Conservation (phyloP, 495 filamentous ascomycete genomes). For the Penicillium paradoxum region DNA sequence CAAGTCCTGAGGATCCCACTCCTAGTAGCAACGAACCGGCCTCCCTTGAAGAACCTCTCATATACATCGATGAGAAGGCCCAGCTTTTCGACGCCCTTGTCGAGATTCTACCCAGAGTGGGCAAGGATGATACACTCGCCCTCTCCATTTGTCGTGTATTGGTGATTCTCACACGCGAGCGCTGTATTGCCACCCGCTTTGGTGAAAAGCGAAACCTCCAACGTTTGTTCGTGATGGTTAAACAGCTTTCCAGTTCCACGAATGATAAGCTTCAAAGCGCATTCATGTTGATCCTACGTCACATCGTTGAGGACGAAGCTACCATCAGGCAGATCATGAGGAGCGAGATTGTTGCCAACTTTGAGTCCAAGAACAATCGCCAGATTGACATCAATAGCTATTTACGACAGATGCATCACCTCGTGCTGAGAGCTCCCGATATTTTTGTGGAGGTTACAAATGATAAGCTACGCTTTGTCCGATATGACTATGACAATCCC, state of each 20-base stretch:
- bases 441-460: slow-evolving; percentile 89
- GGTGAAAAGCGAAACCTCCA: slow-evolving; percentile 86
- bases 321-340: slow-evolving; percentile 89
- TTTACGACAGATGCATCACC: slow-evolving; percentile 71
- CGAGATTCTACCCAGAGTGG: slow-evolving; percentile 76
- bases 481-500: slow-evolving; percentile 59
- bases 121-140: slow-evolving; percentile 80
- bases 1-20: slow-evolving; percentile 49
- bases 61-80: slow-evolving; percentile 61
- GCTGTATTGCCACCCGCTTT: slow-evolving; percentile 66
- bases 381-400: slow-evolving; percentile 66
- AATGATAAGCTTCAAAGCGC: slow-evolving; percentile 71
- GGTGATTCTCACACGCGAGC: slow-evolving; percentile 81
- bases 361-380: slow-evolving; percentile 59
- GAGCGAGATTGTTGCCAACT: slow-evolving; percentile 74
- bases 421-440: slow-evolving; percentile 77
- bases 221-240: slow-evolving; percentile 88
- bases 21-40: slow-evolving; percentile 48
- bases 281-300: slow-evolving; percentile 83
- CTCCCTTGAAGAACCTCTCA: slow-evolving; percentile 54
- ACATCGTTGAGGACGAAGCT: slow-evolving; percentile 90
- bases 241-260: slow-evolving; percentile 74
- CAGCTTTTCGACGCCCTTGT: slow-evolving; percentile 69
- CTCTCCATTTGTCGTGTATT: slow-evolving; percentile 77
- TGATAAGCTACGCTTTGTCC: slow-evolving; percentile 68